A percentile compares a stretch with the other conserved stretches of the same genome.
These are phyloP conservation scores for Coix lacrymajobi DNA, from an alignment of 176 grass and related monocot genomes.

Conservation along the genomic window DNA sequence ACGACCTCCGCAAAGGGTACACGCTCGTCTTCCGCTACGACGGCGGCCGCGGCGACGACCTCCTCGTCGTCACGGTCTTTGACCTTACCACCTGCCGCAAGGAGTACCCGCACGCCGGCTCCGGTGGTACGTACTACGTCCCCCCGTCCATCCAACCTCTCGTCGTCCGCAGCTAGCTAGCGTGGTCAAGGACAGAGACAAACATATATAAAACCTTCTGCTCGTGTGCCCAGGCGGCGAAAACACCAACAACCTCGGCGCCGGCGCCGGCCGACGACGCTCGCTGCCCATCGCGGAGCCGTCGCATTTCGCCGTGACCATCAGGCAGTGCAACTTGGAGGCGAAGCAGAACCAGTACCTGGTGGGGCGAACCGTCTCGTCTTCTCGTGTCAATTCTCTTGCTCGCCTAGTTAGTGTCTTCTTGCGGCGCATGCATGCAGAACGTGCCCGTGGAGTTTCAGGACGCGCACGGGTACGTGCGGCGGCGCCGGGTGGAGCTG, in stretches of 20 bases:
- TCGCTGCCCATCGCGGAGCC: neutral
- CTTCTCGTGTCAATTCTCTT: neutral
- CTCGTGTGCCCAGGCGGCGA: neutral
- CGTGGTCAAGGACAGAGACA: neutral
- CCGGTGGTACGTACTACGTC: neutral
- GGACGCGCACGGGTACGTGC: slow-evolving; percentile 33
- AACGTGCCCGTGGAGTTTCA: slow-evolving; percentile 38
- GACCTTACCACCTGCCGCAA: slow-evolving; percentile 26
- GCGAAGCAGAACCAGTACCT: slow-evolving; percentile 37
- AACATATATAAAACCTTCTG: neutral
- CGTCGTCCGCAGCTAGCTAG: neutral
- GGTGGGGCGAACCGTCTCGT: slow-evolving; percentile 7
- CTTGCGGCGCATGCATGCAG: neutral
- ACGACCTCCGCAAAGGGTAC: slow-evolving; percentile 18
- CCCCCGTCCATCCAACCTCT: too few relatives aligned
- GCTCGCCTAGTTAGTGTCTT: too few relatives aligned
- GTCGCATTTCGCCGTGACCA: slow-evolving; percentile 27
- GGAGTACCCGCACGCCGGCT: neutral
- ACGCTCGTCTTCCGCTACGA: slow-evolving; percentile 31
- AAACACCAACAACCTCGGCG: neutral
- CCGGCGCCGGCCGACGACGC: neutral
- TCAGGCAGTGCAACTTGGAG: slow-evolving; percentile 22
- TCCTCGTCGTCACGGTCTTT: slow-evolving; percentile 37
- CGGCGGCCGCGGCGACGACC: neutral
- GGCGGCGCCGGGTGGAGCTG: slow-evolving; percentile 22